These are phyloP conservation scores for Pascua guehoae DNA, from an alignment of 1,284 basidiomycete species.

Conservation along the genomic window DNA sequence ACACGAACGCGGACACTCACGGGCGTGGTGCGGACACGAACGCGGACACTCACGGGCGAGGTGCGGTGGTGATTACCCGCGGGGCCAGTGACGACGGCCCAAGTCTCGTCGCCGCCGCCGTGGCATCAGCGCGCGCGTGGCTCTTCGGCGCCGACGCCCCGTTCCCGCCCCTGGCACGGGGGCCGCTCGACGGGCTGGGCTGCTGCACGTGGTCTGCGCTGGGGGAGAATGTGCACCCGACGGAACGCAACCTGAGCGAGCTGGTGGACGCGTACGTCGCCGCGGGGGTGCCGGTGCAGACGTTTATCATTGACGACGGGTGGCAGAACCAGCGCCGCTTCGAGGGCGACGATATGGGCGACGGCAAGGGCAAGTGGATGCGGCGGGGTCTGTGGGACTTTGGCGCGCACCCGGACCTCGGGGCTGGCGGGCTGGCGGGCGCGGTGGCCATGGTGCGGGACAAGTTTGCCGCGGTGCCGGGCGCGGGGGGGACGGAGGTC, in stretches of 20 bases:
- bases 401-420: slow-evolving; percentile 4
- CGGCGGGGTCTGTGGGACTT: slow-evolving; percentile 15
- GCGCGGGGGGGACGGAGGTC: slow-evolving; percentile 13
- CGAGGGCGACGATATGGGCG: background rate
- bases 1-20: too few relatives aligned
- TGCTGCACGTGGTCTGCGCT: slow-evolving; percentile 20
- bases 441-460: slow-evolving; percentile 5
- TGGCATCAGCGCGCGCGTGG: slow-evolving; percentile 3
- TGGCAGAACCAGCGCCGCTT: slow-evolving; percentile 29
- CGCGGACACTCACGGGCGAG: too few relatives aligned
- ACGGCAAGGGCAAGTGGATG: background rate
- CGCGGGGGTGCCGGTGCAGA: slow-evolving; percentile 23
- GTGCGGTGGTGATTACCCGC: background rate
- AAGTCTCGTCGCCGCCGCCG: background rate
- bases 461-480: background rate
- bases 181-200: slow-evolving; percentile 11
- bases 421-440: slow-evolving; percentile 1
- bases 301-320: slow-evolving; percentile 41
- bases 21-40: too few relatives aligned
- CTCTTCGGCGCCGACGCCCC: background rate
- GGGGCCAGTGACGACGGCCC: background rate
- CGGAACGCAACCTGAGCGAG: slow-evolving; percentile 1
- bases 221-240: slow-evolving; percentile 12
- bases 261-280: slow-evolving; percentile 7
- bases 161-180: background rate